Percentiles rank a stretch among this genome's conserved stretches.
These are phyloP conservation scores for Camelina laxa DNA, from an alignment of 345 rosid genomes.

Conservation along the genomic window DNA sequence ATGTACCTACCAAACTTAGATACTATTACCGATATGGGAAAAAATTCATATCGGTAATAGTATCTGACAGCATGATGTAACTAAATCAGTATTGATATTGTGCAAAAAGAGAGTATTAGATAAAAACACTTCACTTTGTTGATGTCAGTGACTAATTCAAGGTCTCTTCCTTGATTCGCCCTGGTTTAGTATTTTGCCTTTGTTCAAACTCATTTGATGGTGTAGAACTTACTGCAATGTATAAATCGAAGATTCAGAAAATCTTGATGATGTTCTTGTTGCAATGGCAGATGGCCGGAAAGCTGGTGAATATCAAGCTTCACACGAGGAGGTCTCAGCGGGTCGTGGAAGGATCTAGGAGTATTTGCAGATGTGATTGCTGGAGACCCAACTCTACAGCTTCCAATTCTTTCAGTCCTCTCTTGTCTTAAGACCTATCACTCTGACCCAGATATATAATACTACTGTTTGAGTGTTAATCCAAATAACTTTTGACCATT, in stretches of 20 bases:
- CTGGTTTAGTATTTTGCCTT: neutral
- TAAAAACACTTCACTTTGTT: neutral
- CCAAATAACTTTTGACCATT: neutral
- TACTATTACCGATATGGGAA: neutral
- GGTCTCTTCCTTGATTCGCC: neutral
- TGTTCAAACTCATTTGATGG: neutral
- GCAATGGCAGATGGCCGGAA: slow-evolving; percentile 73
- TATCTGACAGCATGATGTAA: neutral
- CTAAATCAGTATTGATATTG: neutral
- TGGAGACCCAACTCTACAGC: slow-evolving; percentile 58
- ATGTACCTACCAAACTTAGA: slow-evolving; percentile 33
- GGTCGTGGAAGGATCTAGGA: slow-evolving; percentile 76
- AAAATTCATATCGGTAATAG: neutral
- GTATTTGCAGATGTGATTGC: slow-evolving; percentile 82
- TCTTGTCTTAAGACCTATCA: slow-evolving; percentile 30
- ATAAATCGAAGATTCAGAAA: neutral
- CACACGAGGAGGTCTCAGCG: slow-evolving; percentile 79
- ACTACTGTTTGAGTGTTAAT: slow-evolving; percentile 3
- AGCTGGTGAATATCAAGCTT: slow-evolving; percentile 84
- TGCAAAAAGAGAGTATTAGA: slow-evolving; percentile 1
- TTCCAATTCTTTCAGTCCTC: slow-evolving; percentile 25
- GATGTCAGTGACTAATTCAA: neutral
- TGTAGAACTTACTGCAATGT: slow-evolving; percentile 1
- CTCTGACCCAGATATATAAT: slow-evolving; percentile 1
- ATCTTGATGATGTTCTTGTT: slow-evolving; percentile 15